A percentile compares a stretch with the other conserved stretches of the same genome.
Conservation (phyloP, 345 rosid genomes). For the Brassica cretica region DNA sequence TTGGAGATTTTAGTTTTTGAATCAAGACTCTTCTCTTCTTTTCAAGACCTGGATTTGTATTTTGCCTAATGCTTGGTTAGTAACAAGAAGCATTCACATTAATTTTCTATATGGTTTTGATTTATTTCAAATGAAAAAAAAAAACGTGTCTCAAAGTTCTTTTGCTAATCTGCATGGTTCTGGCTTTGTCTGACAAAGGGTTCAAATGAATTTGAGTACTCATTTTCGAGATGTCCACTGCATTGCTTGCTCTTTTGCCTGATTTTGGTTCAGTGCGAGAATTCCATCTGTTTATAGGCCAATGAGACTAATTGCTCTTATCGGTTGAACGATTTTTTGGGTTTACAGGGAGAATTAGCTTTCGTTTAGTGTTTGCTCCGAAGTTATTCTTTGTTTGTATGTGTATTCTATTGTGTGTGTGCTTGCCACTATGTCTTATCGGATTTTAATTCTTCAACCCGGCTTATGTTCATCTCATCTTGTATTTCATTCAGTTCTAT, state of each 20-base stretch:
- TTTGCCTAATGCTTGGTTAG: neutral
- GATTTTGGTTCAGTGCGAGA: neutral
- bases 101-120: neutral
- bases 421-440: neutral
- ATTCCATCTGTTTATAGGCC: neutral
- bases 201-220: neutral
- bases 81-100: neutral
- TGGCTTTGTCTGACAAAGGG: neutral
- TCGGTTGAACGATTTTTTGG: neutral
- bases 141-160: neutral
- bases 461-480: neutral
- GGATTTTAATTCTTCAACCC: neutral
- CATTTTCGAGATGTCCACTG: neutral
- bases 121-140: neutral
- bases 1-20: slow-evolving; percentile 10
- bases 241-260: neutral
- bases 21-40: slow-evolving; percentile 1
- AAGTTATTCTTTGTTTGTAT: neutral
- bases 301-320: neutral
- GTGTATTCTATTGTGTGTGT: neutral
- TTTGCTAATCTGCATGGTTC: neutral
- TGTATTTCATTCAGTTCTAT: neutral
- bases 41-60: slow-evolving; percentile 24
- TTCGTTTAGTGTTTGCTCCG: neutral
- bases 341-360: neutral